Base-by-base conservation (phyloP, 2,329 filamentous ascomycete species). In the Leptographium lundbergii region DNA sequence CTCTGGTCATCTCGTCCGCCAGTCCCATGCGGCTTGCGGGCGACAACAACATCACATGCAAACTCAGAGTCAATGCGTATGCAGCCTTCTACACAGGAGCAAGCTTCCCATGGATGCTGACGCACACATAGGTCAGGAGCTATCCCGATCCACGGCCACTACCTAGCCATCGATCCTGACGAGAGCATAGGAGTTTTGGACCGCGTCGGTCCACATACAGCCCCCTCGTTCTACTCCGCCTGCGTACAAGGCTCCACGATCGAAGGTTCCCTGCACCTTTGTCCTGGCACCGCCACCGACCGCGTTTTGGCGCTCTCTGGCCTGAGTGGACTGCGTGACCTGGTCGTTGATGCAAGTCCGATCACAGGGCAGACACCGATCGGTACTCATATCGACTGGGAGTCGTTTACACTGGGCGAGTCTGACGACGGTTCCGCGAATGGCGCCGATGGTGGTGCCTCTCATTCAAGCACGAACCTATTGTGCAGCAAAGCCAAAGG, bases 261-360 rank as follows among this genome's bases (percentile, higher is more conserved):
- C 36, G 22, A 24, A 57, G 66, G 63, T 50, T 67, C 73, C 62
- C 69, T 75, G 53, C 73, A 72, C 68, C 70, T 66, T 10, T 72
- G 67, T 59, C 72, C 73, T 19, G 60, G 69, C 45, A 68, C 69
- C 65, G 67, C 69, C 51, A 66, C 70, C 48, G 70, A 72, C 65
- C 69, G 71, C 60, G 67, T 67, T 3, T 67, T 75, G 42, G 72
- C 68, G 24, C 67, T 75, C 34, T 62, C 71, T n/a, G 73, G 73
- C 54, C 63, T 73, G 51, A 65, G 68, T 62, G 65, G 65, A 54
- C 64, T 75, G 14, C 65, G 68, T 62, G 65, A 65, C 54, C 64
- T 75, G 14, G 63, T 66, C 25, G 68, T 71, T 61, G 66, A 74
- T 59, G 63, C 63, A 24, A 69, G 70, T 62, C 71, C 73, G 6